These are phyloP conservation scores for Barnettozyma hawaiiensis DNA, from an alignment of 1,139 yeast genomes.

Conservation along the genomic window DNA sequence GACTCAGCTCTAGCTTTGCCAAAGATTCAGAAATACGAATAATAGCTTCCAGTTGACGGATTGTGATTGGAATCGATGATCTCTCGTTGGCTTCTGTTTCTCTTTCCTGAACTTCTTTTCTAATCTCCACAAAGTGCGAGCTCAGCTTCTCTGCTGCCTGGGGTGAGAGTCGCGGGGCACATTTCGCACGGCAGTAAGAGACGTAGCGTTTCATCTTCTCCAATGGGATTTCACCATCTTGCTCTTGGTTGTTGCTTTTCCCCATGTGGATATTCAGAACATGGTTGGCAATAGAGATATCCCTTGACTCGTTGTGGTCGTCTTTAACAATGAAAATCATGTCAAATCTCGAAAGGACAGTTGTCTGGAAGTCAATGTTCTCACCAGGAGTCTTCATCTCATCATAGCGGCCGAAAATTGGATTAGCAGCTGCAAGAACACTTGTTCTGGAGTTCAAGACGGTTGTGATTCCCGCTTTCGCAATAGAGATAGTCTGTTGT, in stretches of 20 bases:
- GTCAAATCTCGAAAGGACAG: conserved; percentile 94
- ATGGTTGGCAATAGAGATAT: conserved; percentile 86
- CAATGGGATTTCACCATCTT: conserved; percentile 84
- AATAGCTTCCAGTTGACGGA: conserved; percentile 96
- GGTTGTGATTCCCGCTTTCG: conserved; percentile 98
- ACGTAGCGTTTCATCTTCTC: conserved; percentile 89
- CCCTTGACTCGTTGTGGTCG: conserved; percentile 83
- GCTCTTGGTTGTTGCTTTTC: conserved; percentile 40
- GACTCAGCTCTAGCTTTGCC: conserved; percentile 79
- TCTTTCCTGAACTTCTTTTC: conserved; percentile 75
- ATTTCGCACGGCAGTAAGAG: conserved; percentile 79
- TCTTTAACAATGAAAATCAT: conserved; percentile 98
- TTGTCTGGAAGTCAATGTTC: conserved; percentile 94
- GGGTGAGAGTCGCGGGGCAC: conserved; percentile 88
- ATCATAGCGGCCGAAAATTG: conserved; percentile 93
- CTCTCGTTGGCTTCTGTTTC: conserved; percentile 83
- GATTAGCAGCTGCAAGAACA: conserved; percentile 97
- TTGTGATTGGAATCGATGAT: conserved; percentile 94
- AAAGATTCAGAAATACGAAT: conserved; percentile 92
- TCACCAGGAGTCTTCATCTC: conserved; percentile 96
- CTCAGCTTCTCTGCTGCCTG: conserved; percentile 90
- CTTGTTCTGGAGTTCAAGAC: conserved; percentile 92
- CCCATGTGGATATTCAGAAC: conserved; percentile 95
- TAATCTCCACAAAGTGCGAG: conserved; percentile 89
- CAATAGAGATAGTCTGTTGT: conserved; percentile 98